Base-by-base conservation (phyloP, 257 asterid species). In the Forsythia viridissima region DNA sequence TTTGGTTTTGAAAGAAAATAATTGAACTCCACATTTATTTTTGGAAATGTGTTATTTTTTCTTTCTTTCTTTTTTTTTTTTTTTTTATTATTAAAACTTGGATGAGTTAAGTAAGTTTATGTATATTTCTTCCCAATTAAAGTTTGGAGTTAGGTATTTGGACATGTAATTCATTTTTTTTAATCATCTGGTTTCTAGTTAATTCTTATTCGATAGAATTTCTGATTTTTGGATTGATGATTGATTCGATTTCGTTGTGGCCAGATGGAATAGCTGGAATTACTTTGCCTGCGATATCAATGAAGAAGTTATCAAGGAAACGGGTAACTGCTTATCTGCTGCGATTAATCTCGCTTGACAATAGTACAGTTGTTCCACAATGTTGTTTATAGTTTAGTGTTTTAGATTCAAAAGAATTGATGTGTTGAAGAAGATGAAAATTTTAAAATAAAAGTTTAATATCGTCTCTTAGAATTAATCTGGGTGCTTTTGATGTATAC, bases 191-290 rank as follows among this genome's bases (percentile, higher is more conserved):
- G 37, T 63, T 24, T 61, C 38, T 21, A 59, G 11, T 59, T 21
- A 61, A 61, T 61, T 21, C 68, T 61, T 21, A 61, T 61, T 61
- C 6, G 2, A n/a, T 61, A 61, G 36, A 61, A 21, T 12, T 73
- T 24, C 51, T 20, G 20, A 46, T 4, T 61, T 63, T 21, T 30
- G 18, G 18, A 24, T 9, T 24, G 18, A 9, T 24, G 16, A 24
- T 9, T 21, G 6, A 24, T 63, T 21, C 0, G 4, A 2, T 6
- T 21, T 36, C 55, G 2, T 20, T 20, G 12, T 9, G 70, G 55
- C 84, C 39, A 87, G 91, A 43, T 87, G 91, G 91, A 87, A 82
- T 80, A 83, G 84, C 80, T 87, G 91, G 91, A 87, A 87, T 73
- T 85, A 81, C 75, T 87, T 87, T 72, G 89, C 86, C 52, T 87